These are phyloP conservation scores for Sporothrix variecibatus DNA, from an alignment of 2,329 filamentous ascomycete genomes.

Conservation along the genomic window DNA sequence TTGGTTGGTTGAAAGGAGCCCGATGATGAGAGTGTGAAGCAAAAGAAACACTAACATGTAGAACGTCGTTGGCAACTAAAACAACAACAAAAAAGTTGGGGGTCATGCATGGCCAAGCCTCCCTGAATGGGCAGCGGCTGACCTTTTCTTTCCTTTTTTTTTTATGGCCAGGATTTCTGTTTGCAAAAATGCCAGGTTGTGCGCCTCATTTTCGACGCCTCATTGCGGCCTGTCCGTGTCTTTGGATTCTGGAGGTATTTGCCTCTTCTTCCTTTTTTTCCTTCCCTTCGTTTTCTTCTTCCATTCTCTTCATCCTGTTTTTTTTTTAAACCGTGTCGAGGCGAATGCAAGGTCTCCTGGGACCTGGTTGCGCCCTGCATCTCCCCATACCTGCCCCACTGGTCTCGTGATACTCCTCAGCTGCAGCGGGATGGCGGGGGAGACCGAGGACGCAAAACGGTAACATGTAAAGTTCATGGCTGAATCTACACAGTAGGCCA, in stretches of 20 bases:
- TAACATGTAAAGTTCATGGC: background rate
- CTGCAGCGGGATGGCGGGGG: constrained; percentile 20
- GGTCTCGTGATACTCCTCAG: constrained; percentile 25
- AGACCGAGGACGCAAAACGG: constrained; percentile 1
- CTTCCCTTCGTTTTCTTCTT: background rate
- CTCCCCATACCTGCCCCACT: constrained; percentile 15
- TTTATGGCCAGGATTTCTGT: constrained; percentile 1
- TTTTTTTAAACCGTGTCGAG: background rate
- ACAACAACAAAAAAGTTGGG: constrained; percentile 12
- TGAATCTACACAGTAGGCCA: background rate
- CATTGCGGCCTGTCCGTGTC: background rate
- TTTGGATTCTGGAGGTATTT: background rate
- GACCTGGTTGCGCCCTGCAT: background rate
- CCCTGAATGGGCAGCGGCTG: background rate
- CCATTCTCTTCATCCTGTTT: background rate
- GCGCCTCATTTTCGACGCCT: background rate
- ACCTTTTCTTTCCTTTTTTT: too few species aligned
- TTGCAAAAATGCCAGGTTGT: background rate
- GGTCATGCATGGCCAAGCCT: constrained; percentile 20
- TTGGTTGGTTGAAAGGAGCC: background rate
- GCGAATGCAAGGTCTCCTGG: too few species aligned
- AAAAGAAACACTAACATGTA: background rate
- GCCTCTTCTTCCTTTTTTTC: background rate
- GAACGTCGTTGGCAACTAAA: too few species aligned
- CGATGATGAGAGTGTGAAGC: background rate